Conservation (phyloP, 2,329 filamentous ascomycete species). For the Polytolypa hystricis region DNA sequence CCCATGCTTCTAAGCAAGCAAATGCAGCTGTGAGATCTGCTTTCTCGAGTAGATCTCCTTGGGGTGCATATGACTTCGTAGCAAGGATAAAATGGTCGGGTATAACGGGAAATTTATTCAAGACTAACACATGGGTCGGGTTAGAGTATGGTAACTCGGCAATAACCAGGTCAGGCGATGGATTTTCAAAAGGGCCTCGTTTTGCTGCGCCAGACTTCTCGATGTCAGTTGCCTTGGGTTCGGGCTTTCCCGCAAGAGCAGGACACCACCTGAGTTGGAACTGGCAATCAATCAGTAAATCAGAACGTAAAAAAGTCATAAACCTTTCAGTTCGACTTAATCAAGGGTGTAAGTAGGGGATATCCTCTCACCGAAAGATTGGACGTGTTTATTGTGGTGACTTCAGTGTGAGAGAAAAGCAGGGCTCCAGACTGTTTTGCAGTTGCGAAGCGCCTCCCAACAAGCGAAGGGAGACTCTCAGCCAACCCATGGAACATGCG, state of each 20-base stretch:
- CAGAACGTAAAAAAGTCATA: background rate
- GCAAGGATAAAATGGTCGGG: slow-evolving; percentile 39
- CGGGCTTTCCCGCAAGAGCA: slow-evolving; percentile 35
- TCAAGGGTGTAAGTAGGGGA: background rate
- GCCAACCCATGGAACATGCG: slow-evolving; percentile 27
- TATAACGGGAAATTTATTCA: slow-evolving; percentile 41
- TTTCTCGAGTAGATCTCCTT: slow-evolving; percentile 34
- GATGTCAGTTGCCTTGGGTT: slow-evolving; percentile 10
- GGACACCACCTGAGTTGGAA: slow-evolving; percentile 40
- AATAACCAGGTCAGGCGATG: slow-evolving; percentile 32
- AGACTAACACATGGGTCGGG: slow-evolving; percentile 30
- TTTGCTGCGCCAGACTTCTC: slow-evolving; percentile 14
- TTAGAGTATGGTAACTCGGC: slow-evolving; percentile 23
- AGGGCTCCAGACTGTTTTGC: slow-evolving; percentile 28
- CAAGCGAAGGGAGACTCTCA: slow-evolving; percentile 26
- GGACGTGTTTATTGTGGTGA: slow-evolving; percentile 24
- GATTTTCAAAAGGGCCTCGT: slow-evolving; percentile 36
- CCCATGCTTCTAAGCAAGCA: slow-evolving; percentile 33
- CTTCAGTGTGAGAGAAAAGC: slow-evolving; percentile 30
- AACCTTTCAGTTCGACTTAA: background rate
- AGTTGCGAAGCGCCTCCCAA: slow-evolving; percentile 23
- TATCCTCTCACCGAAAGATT: slow-evolving; percentile 24
- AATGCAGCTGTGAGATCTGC: slow-evolving; percentile 32
- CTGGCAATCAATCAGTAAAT: slow-evolving; percentile 16
- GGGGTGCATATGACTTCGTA: slow-evolving; percentile 32